Percentiles rank a stretch among this genome's conserved stretches.
These are phyloP conservation scores for Termitomyces sp. DNA, from an alignment of 768 basidiomycete species.

Conservation along the genomic window DNA sequence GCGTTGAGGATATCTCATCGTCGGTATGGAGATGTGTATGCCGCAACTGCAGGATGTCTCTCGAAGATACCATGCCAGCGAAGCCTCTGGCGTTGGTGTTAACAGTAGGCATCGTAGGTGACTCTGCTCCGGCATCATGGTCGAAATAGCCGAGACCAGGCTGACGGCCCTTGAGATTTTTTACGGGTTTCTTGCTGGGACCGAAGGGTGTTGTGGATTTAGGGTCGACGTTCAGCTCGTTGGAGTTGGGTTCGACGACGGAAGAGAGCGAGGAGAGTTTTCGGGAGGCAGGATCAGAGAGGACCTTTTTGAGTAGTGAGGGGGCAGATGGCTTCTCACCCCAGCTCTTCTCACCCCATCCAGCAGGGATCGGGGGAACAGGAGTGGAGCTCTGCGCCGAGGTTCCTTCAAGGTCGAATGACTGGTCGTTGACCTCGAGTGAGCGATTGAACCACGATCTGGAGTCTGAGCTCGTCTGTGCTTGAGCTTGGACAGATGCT, in stretches of 20 bases:
- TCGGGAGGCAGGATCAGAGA: constrained; percentile 9
- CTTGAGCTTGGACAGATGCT: constrained; percentile 5
- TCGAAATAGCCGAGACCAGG: constrained; percentile 14
- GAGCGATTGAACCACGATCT: background rate
- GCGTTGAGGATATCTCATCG: constrained; percentile 16
- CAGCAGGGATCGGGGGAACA: constrained; percentile 12
- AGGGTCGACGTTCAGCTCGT: constrained; percentile 2
- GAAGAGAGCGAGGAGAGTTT: constrained; percentile 6
- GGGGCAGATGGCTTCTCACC: constrained; percentile 10
- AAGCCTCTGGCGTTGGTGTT: constrained; percentile 9
- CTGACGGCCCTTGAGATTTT: constrained; percentile 25
- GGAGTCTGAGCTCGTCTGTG: background rate
- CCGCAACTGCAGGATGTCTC: constrained; percentile 13
- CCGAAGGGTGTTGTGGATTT: background rate
- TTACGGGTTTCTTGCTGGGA: constrained; percentile 24
- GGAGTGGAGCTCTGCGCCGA: background rate
- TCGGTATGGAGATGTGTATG: constrained; percentile 1
- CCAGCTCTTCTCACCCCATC: constrained; percentile 10
- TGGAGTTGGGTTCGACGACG: constrained; percentile 1
- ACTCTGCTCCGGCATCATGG: constrained; percentile 7
- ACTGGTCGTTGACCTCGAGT: background rate
- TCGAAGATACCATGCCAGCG: constrained; percentile 6
- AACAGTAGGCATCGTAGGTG: constrained; percentile 11
- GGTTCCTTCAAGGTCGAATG: constrained; percentile 5
- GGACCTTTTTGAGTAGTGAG: constrained; percentile 10